Conservation (phyloP, 2,329 filamentous ascomycete genomes). For the Cladosporium sp. region DNA sequence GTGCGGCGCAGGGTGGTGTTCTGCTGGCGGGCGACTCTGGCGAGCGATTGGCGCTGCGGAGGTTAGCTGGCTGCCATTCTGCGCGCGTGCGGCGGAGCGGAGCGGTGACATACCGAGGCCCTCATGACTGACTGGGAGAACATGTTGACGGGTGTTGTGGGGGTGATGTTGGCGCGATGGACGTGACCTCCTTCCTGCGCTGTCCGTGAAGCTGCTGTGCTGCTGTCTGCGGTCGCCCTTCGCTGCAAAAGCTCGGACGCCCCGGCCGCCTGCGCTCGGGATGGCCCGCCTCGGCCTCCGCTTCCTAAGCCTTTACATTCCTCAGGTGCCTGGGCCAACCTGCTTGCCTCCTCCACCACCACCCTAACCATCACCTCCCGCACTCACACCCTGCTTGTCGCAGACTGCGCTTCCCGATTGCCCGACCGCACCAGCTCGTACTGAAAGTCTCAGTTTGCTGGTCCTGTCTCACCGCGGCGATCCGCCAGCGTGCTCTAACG, state of each 20-base stretch:
- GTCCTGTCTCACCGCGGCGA: slow-evolving; percentile 3
- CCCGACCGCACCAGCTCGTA: slow-evolving; percentile 1
- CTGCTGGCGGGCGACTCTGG: slow-evolving; percentile 54
- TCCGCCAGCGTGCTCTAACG: slow-evolving; percentile 15
- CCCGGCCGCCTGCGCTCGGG: background rate
- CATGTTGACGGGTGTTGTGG: slow-evolving; percentile 38
- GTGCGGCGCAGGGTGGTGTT: slow-evolving; percentile 51
- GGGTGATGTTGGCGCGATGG: background rate
- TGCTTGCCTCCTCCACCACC: slow-evolving; percentile 14
- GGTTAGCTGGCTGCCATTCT: slow-evolving; percentile 27
- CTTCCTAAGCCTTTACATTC: background rate
- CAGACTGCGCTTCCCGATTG: slow-evolving; percentile 16
- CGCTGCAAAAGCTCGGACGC: background rate
- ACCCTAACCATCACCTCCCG: slow-evolving; percentile 14
- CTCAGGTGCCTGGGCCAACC: background rate
- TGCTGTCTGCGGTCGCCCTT: background rate
- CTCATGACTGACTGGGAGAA: slow-evolving; percentile 53
- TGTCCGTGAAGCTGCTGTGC: background rate
- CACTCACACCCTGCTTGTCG: slow-evolving; percentile 20
- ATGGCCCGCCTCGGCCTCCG: background rate
- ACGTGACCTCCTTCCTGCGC: background rate
- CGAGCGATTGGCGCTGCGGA: slow-evolving; percentile 53
- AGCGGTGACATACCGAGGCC: slow-evolving; percentile 46
- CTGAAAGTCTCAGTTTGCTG: slow-evolving; percentile 6
- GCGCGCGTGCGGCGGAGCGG: background rate